Evolutionary conservation across 2,329 filamentous ascomycete genomes (phyloP), one percentile per base, ranked within the genome.

Genomic region (Diaporthe destruens): DNA sequence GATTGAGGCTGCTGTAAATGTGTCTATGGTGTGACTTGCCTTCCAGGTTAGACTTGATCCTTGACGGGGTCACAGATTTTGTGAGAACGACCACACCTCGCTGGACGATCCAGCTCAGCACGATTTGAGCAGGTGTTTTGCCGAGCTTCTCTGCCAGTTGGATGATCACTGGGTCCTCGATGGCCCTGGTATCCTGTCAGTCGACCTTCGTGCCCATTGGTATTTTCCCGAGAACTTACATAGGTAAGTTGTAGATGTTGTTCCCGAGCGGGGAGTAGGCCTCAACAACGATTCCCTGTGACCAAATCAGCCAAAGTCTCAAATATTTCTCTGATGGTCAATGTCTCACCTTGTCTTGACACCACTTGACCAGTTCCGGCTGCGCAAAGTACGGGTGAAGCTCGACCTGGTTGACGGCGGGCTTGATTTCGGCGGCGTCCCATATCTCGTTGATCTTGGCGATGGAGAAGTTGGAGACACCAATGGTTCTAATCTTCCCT

Each of bases 241-340:
- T 75, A 0, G 74, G 74, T 12, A 72, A 32, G 23, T 54, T 34
- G 72, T 85, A 80, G 63, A 82, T 82, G 77, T 87, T 87, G 79
- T 87, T 87, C 44, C 85, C 89, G 54, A 91, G 85, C n/a, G 89
- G 89, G 69, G 88, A 90, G 81, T 87, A 88, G 1, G 86, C 86
- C 70, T 82, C 78, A 53, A 85, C 81, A 51, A 87, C 76, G 74
- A 89, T 87, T 75, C 83, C 81, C 77, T 88, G 81, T 12, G 3
- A 16, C 0, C 18, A 12, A 12, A 11, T 71, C 11, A 65, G 56
- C 7, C 49, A 3, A 18, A 23, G 8, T 16, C 32, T 9, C 18
- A n/a, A 25, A 5, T 5, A 23, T 8, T 18, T n/a, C 8, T 6
- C 12, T 0, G 32, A 4, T 16, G 9, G 6, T 3, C 9, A 80